Conservation (phyloP, 2,329 filamentous ascomycete genomes). For the Claviceps sp. region DNA sequence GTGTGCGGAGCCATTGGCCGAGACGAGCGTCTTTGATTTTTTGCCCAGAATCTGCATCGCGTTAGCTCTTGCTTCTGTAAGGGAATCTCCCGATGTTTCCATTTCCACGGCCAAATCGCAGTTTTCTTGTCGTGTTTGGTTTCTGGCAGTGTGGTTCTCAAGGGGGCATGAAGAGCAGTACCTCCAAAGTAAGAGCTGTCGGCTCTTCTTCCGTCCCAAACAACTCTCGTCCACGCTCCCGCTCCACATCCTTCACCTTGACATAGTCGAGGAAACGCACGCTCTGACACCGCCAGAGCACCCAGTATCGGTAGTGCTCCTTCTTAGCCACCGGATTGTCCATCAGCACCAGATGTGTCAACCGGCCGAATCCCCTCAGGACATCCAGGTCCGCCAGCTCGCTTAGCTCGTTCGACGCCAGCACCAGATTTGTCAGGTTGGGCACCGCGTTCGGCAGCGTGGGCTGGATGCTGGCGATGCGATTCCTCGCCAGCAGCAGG, state of each 20-base stretch:
- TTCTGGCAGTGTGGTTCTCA: background rate
- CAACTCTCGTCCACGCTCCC: constrained; percentile 59
- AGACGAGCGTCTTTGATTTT: constrained; percentile 59
- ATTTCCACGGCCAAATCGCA: too few species aligned
- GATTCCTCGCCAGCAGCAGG: constrained; percentile 79
- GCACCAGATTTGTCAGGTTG: constrained; percentile 66
- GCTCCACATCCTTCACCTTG: constrained; percentile 81
- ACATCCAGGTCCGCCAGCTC: constrained; percentile 82
- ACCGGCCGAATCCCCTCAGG: constrained; percentile 50
- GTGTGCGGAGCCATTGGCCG: constrained; percentile 29
- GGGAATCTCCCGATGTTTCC: too few species aligned
- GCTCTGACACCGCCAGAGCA: constrained; percentile 72
- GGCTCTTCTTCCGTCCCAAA: constrained; percentile 73
- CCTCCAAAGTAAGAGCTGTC: constrained; percentile 64
- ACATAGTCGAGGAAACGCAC: constrained; percentile 86
- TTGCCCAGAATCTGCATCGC: constrained; percentile 59
- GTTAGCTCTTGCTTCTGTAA: constrained; percentile 2
- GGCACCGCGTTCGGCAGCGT: constrained; percentile 63
- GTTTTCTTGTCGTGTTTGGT: background rate
- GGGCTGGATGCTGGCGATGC: constrained; percentile 68
- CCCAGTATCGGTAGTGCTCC: constrained; percentile 89
- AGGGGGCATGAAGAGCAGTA: constrained; percentile 14
- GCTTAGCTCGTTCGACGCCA: constrained; percentile 68
- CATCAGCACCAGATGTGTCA: constrained; percentile 69
- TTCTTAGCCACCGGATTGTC: constrained; percentile 88